Evolutionary conservation across 495 filamentous ascomycete species (phyloP), one percentile per base, ranked within the genome.

Genomic region (Penicillium arizonense): DNA sequence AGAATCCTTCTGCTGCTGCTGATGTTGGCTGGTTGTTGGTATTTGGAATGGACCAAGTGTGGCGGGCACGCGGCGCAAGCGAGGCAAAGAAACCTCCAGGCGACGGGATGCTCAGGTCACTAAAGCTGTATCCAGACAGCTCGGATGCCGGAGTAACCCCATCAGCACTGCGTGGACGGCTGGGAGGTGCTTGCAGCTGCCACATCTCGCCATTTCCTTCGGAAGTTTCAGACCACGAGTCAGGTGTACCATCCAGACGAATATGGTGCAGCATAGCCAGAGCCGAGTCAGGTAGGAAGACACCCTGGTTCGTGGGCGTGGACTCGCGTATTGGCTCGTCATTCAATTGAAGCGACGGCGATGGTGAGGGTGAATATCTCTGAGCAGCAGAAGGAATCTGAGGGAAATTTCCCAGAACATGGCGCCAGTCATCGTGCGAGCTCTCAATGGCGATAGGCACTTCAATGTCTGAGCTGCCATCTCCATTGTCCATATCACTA

Each of bases 61-160:
- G 83, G 46, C 90, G 80, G 28, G 85, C 82, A 43, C 83, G 79
- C 2, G 82, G 76, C 13, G 81, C 86, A 14, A 97, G 78, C 0
- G 88, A 90, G 16, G 89, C 86, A 67, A 97, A 97, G 76, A 97
- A 96, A 0, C 88, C 89, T 23, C 90, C 88, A 0, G 91, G 91
- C 2, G 91, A 96, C 3, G 91, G 91, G 43, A 97, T 90, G 45
- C 90, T 84, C 49, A 96, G 74, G 67, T 79, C 76, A 53, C 84
- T 86, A 50, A 92, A 77, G 47, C 81, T 82, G 60, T 79, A 79
- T 2, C 65, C 65, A 6, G 79, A 82, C 32, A 73, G 48, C 8
- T 70, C 75, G 0, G 79, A 81, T 5, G 65, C 69, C 3, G 79
- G 78, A 1, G 77, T 77, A 5, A 64, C 61, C 20, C 69, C 70